Evolutionary conservation across 768 basidiomycete species (phyloP).

Genomic region (Lyophyllum atratum): DNA sequence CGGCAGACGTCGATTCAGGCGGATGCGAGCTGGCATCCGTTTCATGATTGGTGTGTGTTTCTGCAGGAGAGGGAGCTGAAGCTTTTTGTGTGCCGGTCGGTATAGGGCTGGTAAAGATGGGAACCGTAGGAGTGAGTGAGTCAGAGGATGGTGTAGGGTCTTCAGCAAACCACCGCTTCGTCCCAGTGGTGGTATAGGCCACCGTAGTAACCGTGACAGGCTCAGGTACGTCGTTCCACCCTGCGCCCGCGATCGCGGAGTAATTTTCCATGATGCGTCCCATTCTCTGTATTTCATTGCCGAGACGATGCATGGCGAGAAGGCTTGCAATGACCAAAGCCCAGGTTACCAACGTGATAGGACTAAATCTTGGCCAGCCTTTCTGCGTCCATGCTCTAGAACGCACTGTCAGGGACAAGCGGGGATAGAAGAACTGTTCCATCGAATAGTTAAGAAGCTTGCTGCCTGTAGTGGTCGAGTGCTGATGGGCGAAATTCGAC

Average conservation of each 20-base stretch:
- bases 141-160: conserved; percentile 15
- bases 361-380: conserved; percentile 19
- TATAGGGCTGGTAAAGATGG: conserved; percentile 10
- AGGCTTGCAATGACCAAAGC: conserved; percentile 28
- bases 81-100: conserved; percentile 4
- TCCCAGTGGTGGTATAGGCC: conserved; percentile 24
- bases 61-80: conserved; percentile 1
- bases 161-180: conserved; percentile 27
- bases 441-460: conserved; percentile 58
- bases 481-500: conserved; percentile 61
- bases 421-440: conserved; percentile 60
- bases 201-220: conserved; percentile 46
- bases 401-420: conserved; percentile 41
- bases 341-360: conserved; percentile 29
- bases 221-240: conserved; percentile 20
- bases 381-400: conserved; percentile 15
- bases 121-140: conserved; percentile 12
- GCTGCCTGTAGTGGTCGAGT: conserved; percentile 37
- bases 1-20: conserved; percentile 5
- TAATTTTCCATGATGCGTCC: conserved; percentile 28
- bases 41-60: not conserved
- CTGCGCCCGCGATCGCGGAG: conserved; percentile 20
- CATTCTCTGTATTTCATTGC: conserved; percentile 28
- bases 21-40: not conserved
- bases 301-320: conserved; percentile 25